Conservation (phyloP, 2,329 filamentous ascomycete genomes). For the Claviceps sp. region DNA sequence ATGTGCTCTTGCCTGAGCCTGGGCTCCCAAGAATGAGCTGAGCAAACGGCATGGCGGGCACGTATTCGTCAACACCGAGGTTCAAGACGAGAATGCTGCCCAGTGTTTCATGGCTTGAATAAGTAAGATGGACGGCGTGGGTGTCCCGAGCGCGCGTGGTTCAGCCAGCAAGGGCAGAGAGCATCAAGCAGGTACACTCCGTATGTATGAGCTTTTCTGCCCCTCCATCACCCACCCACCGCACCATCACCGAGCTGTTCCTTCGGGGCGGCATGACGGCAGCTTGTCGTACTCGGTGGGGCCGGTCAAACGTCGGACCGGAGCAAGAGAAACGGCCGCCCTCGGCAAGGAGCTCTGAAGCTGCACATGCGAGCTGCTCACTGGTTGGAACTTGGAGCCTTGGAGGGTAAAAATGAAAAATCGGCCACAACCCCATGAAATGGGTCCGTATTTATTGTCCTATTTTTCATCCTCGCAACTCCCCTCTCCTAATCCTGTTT, state of each 20-base stretch:
- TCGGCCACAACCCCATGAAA: conserved; percentile 2
- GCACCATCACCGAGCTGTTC: neutral
- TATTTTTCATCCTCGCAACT: conserved; percentile 5
- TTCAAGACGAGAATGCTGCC: neutral
- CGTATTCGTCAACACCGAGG: neutral
- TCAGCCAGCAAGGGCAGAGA: neutral
- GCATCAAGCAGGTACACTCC: neutral
- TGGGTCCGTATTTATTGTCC: conserved; percentile 4
- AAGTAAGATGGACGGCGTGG: neutral
- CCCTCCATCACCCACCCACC: conserved; percentile 4
- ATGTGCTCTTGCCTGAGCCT: conserved; percentile 91
- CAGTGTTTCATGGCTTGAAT: neutral
- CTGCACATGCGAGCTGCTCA: neutral
- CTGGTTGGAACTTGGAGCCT: neutral
- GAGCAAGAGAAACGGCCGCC: neutral
- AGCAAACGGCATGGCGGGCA: conserved; percentile 41
- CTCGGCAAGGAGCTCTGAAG: neutral
- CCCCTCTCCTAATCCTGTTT: conserved; percentile 1
- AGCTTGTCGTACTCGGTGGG: neutral
- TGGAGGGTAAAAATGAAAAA: neutral
- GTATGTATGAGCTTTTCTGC: neutral
- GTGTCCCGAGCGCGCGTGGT: neutral
- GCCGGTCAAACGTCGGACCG: neutral
- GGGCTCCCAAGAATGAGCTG: conserved; percentile 90
- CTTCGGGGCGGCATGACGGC: neutral